A percentile compares a stretch with the other conserved stretches of the same genome.
phyloP scores from a whole-genome alignment of 2,329 filamentous ascomycete genomes.

The Dothideomycetes sp. region DNA sequence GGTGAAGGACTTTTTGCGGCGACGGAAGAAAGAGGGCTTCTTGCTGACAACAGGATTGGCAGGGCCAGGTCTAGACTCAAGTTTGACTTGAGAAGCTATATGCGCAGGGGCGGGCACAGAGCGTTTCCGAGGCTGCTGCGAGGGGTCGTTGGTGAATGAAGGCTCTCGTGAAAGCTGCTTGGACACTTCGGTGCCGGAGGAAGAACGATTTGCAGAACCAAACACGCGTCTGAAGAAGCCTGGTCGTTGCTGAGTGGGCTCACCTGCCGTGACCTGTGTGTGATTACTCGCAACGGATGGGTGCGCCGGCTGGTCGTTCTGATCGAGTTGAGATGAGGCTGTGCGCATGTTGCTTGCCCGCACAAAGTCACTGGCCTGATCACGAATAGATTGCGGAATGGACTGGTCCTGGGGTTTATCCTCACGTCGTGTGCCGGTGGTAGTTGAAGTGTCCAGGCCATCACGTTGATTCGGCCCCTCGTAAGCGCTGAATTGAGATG shows the following conservation, averaged over 20 bases:
- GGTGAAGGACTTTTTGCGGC: conserved; percentile 79
- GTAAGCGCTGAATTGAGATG: conserved; percentile 30
- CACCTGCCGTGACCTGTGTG: too few relatives aligned
- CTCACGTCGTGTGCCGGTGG: conserved; percentile 10
- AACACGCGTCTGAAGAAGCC: conserved; percentile 95
- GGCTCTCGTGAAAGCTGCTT: conserved; percentile 6
- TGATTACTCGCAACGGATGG: too few relatives aligned
- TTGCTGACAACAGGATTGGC: conserved; percentile 51
- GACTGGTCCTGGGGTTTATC: conserved; percentile 14
- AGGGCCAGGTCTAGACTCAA: conserved; percentile 9
- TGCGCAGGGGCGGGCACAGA: conserved; percentile 1
- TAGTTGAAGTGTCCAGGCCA: conserved; percentile 25
- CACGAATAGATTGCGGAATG: conserved; percentile 29
- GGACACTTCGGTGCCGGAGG: neutral
- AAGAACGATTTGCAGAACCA: conserved; percentile 44
- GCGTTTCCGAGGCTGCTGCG: neutral
- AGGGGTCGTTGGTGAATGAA: neutral
- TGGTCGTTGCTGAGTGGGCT: conserved; percentile 51
- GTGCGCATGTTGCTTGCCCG: conserved; percentile 30
- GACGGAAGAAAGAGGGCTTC: conserved; percentile 87
- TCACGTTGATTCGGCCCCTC: conserved; percentile 16
- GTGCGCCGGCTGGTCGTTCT: too few relatives aligned
- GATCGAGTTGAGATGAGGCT: too few relatives aligned
- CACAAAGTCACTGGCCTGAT: conserved; percentile 38
- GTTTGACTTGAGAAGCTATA: conserved; percentile 4